Base-by-base conservation (phyloP, 2,329 filamentous ascomycete genomes). In the Botrytis fabae region DNA sequence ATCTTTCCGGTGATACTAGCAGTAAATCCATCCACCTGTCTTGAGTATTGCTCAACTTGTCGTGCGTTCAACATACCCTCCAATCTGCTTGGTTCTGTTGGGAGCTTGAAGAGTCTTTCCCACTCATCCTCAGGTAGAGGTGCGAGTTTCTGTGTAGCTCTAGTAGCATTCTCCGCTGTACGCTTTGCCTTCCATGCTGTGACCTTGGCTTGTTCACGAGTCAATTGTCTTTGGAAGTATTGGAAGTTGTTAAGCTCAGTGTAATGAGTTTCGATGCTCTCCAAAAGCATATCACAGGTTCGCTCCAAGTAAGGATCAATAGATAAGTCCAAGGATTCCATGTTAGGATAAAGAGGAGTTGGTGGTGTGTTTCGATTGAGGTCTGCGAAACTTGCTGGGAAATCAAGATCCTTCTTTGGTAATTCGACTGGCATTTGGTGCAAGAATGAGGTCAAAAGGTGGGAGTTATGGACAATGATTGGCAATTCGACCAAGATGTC, bases 221-320 rank as follows among this genome's bases (percentile, higher is more conserved):
- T 92, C 73, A 98, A 88, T 81, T 97, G 94, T 80, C 96, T 90
- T 85, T 98, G 94, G 87, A 98, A 98, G 88, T 92, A 93, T 84
- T 98, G 95, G 86, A 97, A 96, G 89, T 99, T 99, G 90, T 98
- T 98, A 82, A 97, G 92, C 85, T 99, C 96, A 74, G 95, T 97
- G 86, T 98, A 96, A 87, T 99, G 96, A 72, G 92, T 92, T 87
- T 99, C 96, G 82, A 99, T 97, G 86, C 92, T 94, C 81, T 99
- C 96, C 76, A 98, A 90, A 73, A 99, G 90, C 78, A 98, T 90
- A 82, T 99, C 95, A 85, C 94, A 97, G 70, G 95, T 97, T 89
- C 98, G 97, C 88, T 98, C 95, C 65, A 99, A 90, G 88, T 97
- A 97, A 46, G 96, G 96, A 82, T 99, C 96, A 83, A 98, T 97